Percentiles rank a stretch among this genome's conserved stretches.
Conservation (phyloP, 2,329 filamentous ascomycete species). For the Colletotrichum tropicale region DNA sequence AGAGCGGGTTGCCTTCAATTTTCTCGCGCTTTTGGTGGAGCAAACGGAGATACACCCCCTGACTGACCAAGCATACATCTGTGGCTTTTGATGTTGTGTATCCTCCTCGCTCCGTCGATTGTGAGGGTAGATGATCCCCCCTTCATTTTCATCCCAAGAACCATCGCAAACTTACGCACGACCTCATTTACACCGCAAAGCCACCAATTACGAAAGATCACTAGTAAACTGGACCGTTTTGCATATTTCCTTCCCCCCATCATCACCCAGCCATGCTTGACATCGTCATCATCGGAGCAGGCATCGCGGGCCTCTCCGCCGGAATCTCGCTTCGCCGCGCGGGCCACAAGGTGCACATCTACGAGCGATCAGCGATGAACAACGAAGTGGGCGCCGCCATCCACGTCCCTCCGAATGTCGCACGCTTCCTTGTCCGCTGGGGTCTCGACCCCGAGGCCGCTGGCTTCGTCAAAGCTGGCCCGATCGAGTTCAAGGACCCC, state of each 20-base stretch:
- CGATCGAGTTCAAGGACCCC: conserved; percentile 19
- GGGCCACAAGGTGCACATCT: conserved; percentile 43
- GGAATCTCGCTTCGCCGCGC: conserved; percentile 39
- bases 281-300: conserved; percentile 46
- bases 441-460: conserved; percentile 34
- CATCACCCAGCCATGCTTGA: conserved; percentile 34
- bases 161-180: not conserved
- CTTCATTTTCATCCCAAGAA: not conserved
- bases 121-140: not conserved
- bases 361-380: conserved; percentile 41
- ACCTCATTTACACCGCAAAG: not conserved
- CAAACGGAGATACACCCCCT: not conserved
- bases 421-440: conserved; percentile 37
- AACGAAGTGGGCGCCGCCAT: conserved; percentile 44
- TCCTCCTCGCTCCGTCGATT: not conserved
- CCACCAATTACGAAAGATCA: not conserved
- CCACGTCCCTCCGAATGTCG: conserved; percentile 40
- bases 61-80: not conserved
- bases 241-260: not conserved
- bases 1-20: not conserved
- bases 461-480: conserved; percentile 29
- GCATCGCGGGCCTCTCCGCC: conserved; percentile 43
- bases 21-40: not conserved
- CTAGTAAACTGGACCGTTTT: not conserved
- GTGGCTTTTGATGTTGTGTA: not conserved